Evolutionary conservation across 805 yeast genomes (phyloP).

Genomic region (Spathaspora hagerdaliae): DNA sequence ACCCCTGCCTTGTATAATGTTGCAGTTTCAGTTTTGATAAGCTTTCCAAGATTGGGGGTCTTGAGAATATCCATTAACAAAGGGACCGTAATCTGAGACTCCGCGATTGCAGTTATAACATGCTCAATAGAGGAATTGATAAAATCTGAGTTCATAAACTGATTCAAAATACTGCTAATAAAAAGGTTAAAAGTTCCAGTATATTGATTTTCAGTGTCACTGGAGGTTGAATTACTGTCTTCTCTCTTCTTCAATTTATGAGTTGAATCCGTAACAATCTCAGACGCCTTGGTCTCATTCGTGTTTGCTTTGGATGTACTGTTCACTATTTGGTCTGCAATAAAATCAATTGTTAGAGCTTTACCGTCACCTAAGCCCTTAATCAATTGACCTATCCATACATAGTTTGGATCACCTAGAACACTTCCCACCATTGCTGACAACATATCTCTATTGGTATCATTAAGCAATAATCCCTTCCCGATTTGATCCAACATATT

Average conservation of each 20-base stretch:
- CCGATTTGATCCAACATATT: slow-evolving; percentile 26
- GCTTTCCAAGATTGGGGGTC: slow-evolving; percentile 10
- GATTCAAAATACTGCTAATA: slow-evolving; percentile 24
- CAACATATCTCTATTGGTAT: slow-evolving; percentile 21
- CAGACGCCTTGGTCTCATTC: slow-evolving; percentile 1
- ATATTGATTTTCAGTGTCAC: slow-evolving; percentile 6
- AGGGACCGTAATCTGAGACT: slow-evolving; percentile 26
- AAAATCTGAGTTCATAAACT: slow-evolving; percentile 18
- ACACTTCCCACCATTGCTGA: slow-evolving; percentile 23
- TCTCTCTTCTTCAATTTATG: not conserved
- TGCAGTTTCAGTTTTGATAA: slow-evolving; percentile 15
- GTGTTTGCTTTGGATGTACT: slow-evolving; percentile 15
- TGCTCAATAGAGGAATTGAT: slow-evolving; percentile 17
- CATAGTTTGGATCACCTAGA: slow-evolving; percentile 16
- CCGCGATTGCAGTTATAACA: slow-evolving; percentile 26
- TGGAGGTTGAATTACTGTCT: not conserved
- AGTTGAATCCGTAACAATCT: not conserved
- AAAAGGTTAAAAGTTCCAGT: slow-evolving; percentile 31
- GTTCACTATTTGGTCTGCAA: slow-evolving; percentile 25
- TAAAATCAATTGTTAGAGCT: slow-evolving; percentile 22
- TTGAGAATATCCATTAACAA: slow-evolving; percentile 21
- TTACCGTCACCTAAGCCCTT: slow-evolving; percentile 31
- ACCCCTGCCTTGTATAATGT: slow-evolving; percentile 30
- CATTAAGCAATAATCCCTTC: slow-evolving; percentile 23
- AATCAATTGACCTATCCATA: slow-evolving; percentile 28